Conservation (phyloP, 2,329 filamentous ascomycete genomes). For the Hypocreales sp. region DNA sequence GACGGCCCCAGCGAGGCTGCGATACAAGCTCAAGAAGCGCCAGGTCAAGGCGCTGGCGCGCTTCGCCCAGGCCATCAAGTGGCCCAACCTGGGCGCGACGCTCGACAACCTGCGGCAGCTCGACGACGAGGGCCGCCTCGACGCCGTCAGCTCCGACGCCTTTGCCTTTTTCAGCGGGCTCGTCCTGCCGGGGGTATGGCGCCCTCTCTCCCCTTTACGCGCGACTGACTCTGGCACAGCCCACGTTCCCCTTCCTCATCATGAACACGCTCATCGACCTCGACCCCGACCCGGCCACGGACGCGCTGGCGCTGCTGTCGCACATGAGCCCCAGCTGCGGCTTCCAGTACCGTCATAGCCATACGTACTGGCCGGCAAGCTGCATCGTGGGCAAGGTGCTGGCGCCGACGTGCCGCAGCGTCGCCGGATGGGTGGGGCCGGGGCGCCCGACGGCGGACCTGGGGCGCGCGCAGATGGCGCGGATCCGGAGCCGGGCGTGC, state of each 20-base stretch:
- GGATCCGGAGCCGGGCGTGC: conserved; percentile 45
- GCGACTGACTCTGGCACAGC: conserved; percentile 15
- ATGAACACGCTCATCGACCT: conserved; percentile 69
- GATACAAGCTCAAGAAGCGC: conserved; percentile 47
- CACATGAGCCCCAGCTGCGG: conserved; percentile 54
- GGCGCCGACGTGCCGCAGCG: conserved; percentile 52
- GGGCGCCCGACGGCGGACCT: conserved; percentile 54
- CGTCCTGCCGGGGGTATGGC: conserved; percentile 49
- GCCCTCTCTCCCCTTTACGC: no score
- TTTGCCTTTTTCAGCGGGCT: conserved; percentile 68
- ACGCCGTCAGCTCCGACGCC: conserved; percentile 50
- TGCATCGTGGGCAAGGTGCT: conserved; percentile 65
- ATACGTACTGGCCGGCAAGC: conserved; percentile 61
- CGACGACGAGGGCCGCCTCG: conserved; percentile 40
- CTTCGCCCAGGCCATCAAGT: conserved; percentile 60
- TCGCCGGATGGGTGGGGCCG: conserved; percentile 62
- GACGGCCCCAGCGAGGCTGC: conserved; percentile 42
- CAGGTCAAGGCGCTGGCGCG: conserved; percentile 54
- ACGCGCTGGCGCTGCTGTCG: conserved; percentile 49
- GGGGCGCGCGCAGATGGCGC: conserved; percentile 51
- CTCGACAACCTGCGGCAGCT: conserved; percentile 45
- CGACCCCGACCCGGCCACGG: conserved; percentile 51
- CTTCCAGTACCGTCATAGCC: conserved; percentile 59
- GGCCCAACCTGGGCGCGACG: conserved; percentile 56
- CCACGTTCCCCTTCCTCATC: conserved; percentile 55